Evolutionary conservation across 2,329 filamentous ascomycete species (phyloP), one percentile per base, ranked within the genome.

Genomic region (Lachnellula cervina): DNA sequence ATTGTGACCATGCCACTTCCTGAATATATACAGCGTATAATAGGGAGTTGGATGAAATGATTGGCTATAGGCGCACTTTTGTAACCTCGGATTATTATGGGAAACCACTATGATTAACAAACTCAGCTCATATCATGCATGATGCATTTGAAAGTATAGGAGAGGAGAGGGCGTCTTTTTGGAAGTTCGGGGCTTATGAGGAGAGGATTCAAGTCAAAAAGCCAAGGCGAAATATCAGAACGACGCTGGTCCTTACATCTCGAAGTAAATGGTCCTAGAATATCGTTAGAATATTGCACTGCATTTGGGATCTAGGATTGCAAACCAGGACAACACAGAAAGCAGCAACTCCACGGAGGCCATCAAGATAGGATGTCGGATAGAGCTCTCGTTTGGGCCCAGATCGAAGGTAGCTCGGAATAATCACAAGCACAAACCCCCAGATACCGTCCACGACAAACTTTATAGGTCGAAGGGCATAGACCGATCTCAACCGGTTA

Each of bases 1-100:
- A 78, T 69, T 60, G 75, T 71, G 4, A 78, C 75, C 72, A 75
- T 74, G 16, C 73, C 70, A 13, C 69, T 68, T 13, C 75, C 75
- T 19, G 32, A 32, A 48, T 32, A 48, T 13, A 48, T n/a, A 32
- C 21, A 28, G 42, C 16, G 42, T 19, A 44, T 44, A 13, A 44
- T 23, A 44, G 42, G 42, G 23, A 44, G 19, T 19, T 17, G 16
- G 5, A 23, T 44, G 21, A 9, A 44, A 17, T 8, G 42, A 16
- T 44, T 44, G 4, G 42, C 17, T 4, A 6, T 17, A 19, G 42
- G 42, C 11, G 9, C 4, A 21, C 42, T 44, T 13, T 19, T 11
- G 13, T 23, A 23, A 7, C 42, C 42, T 23, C 13, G 9, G 4
- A 19, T n/a, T 9, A 23, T n/a, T 5, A 44, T 23, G 9, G 42